Conservation (phyloP, 305 asterid genomes). For the Euphrasia arctica region DNA sequence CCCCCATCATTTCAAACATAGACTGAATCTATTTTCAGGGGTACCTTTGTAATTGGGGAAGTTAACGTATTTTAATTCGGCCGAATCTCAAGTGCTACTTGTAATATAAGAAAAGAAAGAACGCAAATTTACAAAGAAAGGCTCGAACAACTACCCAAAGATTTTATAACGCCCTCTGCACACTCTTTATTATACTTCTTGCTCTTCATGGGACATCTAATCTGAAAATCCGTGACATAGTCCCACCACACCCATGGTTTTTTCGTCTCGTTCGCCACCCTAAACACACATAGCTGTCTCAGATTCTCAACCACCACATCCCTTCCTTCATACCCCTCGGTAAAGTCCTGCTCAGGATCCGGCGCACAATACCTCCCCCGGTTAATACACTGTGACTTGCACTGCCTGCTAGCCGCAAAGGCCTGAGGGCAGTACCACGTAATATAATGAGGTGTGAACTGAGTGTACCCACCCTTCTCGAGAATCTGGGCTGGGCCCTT, state of each 20-base stretch:
- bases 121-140: constrained; percentile 5
- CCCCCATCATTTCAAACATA: too few relatives aligned
- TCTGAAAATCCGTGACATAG: constrained; percentile 94
- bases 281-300: constrained; percentile 92
- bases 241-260: constrained; percentile 99
- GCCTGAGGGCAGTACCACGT: constrained; percentile 99
- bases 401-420: constrained; percentile 85
- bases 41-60: neutral
- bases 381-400: constrained; percentile 95
- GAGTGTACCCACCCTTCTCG: constrained; percentile 92
- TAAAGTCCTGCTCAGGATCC: constrained; percentile 97
- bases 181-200: constrained; percentile 91
- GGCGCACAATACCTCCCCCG: constrained; percentile 97
- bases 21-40: neutral
- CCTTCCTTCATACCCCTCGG: constrained; percentile 87
- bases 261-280: constrained; percentile 74
- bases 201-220: constrained; percentile 98
- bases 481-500: constrained; percentile 99
- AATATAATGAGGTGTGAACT: constrained; percentile 91
- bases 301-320: constrained; percentile 88
- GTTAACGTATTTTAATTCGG: neutral
- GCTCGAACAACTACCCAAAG: constrained; percentile 54
- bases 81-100: neutral
- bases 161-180: constrained; percentile 68
- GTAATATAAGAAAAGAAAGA: neutral